Evolutionary conservation across 306 rosid genomes (phyloP).

Genomic region (Begonia peltatifolia): DNA sequence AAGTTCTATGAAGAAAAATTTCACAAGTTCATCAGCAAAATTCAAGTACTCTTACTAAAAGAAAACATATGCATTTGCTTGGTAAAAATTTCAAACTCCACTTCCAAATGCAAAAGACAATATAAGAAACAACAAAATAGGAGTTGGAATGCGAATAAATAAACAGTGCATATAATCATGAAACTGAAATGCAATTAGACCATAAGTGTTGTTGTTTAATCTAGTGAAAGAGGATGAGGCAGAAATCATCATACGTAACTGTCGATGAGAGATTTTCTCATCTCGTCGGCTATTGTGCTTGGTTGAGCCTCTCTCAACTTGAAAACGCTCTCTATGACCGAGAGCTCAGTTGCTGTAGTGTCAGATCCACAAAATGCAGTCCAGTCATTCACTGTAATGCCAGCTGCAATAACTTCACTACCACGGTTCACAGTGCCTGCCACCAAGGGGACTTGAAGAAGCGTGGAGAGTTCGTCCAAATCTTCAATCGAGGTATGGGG

Average conservation of each 20-base stretch:
- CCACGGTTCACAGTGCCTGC: constrained; percentile 92
- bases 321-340: constrained; percentile 83
- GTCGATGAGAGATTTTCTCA: constrained; percentile 81
- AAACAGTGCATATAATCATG: too few relatives aligned
- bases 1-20: too few relatives aligned
- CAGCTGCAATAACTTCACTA: constrained; percentile 79
- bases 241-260: constrained; percentile 33
- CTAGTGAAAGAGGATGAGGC: too few relatives aligned
- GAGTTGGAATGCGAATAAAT: too few relatives aligned
- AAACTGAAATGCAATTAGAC: too few relatives aligned
- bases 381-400: constrained; percentile 86
- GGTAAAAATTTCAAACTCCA: too few relatives aligned
- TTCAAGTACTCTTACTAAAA: too few relatives aligned
- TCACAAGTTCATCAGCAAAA: too few relatives aligned
- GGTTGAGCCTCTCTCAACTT: constrained; percentile 83
- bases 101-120: too few relatives aligned
- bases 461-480: constrained; percentile 84
- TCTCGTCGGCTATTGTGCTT: constrained; percentile 69
- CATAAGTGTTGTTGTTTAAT: too few relatives aligned
- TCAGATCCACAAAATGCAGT: constrained; percentile 90
- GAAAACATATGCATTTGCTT: too few relatives aligned
- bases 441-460: constrained; percentile 87
- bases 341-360: constrained; percentile 87
- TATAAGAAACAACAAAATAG: too few relatives aligned
- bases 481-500: constrained; percentile 91